These are phyloP conservation scores for Solanum chmielewskii DNA, from an alignment of 257 asterid species.

Conservation along the genomic window DNA sequence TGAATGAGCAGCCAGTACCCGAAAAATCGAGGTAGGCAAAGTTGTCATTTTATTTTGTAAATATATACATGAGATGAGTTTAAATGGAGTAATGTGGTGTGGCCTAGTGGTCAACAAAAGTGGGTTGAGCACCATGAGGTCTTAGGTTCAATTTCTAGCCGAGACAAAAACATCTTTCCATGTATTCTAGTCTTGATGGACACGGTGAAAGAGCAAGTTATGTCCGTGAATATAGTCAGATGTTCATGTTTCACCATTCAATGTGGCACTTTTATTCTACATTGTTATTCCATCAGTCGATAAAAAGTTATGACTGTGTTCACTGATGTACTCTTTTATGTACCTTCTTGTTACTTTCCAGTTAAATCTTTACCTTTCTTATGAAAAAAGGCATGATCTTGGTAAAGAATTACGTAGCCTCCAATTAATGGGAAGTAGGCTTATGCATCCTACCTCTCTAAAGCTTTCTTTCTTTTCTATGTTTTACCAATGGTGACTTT, in stretches of 20 bases:
- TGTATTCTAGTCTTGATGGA: background rate
- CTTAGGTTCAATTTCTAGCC: background rate
- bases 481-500: background rate
- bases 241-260: background rate
- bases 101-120: background rate
- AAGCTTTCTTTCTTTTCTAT: background rate
- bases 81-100: background rate
- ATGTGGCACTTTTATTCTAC: background rate
- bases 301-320: background rate
- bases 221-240: background rate
- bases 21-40: constrained; percentile 28
- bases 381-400: background rate
- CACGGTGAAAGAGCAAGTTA: background rate
- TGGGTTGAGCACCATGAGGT: background rate
- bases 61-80: background rate
- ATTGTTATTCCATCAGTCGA: background rate
- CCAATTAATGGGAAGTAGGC: background rate
- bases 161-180: background rate
- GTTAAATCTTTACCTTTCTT: background rate
- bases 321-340: background rate
- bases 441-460: background rate
- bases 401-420: background rate
- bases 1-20: background rate
- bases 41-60: background rate
- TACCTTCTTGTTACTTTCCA: background rate